Conservation (phyloP, 1,139 yeast genomes). For the Magnusiomyces fungicola region DNA sequence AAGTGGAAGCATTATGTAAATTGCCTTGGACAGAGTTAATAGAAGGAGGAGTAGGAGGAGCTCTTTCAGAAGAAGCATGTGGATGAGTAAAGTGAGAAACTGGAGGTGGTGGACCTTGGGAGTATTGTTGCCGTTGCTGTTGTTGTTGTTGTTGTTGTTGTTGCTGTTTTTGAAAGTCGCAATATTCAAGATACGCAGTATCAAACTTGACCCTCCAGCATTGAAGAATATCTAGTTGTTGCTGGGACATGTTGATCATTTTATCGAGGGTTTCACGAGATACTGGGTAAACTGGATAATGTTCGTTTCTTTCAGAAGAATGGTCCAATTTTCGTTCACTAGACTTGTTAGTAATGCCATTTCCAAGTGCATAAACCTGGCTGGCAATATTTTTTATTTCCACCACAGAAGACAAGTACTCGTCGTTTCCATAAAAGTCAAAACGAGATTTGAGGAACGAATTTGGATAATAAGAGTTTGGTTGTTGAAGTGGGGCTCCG, state of each 20-base stretch:
- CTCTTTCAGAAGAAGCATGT: too few relatives aligned
- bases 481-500: neutral
- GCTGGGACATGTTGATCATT: neutral
- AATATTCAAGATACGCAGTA: neutral
- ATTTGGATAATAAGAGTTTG: neutral
- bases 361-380: neutral
- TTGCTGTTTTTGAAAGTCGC: neutral
- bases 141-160: neutral
- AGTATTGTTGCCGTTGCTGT: neutral
- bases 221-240: neutral
- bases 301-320: neutral
- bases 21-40: neutral
- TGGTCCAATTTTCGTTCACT: too few relatives aligned
- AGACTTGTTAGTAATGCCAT: neutral
- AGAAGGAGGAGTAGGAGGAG: neutral
- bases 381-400: neutral
- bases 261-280: neutral
- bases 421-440: neutral
- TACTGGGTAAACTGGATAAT: neutral
- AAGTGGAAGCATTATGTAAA: neutral
- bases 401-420: neutral
- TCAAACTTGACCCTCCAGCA: slow-evolving; percentile 1
- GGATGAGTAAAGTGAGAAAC: too few relatives aligned
- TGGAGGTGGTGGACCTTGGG: too few relatives aligned
- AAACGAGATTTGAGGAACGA: neutral